Base-by-base conservation (phyloP, 164 flowering plant genomes). In the Macadamia integrifolia region DNA sequence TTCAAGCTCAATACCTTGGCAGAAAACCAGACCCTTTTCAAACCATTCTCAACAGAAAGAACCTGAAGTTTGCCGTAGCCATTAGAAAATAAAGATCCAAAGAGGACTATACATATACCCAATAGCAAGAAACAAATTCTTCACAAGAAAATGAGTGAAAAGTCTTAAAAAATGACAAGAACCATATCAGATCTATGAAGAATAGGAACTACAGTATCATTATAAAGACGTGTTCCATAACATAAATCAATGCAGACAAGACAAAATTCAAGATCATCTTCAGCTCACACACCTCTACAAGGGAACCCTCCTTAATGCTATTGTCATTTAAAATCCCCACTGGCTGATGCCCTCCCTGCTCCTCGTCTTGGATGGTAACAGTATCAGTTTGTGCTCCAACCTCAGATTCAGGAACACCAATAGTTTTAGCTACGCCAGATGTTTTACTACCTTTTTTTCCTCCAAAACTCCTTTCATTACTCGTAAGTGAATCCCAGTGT, bases 281-380 rank as follows among this genome's bases (percentile, higher is more conserved):
- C n/a, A 17, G 30, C n/a, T 67, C 42, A 70, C 83, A 69, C 18
- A 91, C 99, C 96, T 94, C 99, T n/a, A 94, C 93, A 75, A 60
- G 67, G 42, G 91, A 87, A 56, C 92, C 93, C 80, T 87, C 93
- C 72, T 69, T 74, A 58, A 92, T 84, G 72, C 31, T 49, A 48
- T 71, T 76, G 50, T 75, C 87, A 40, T 70, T 67, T 15, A 60
- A 50, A 46, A 71, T 23, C 18, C 67, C 80, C 28, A 28, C 67
- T 29, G 66, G 35, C 8, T 65, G 61, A 66, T 64, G 28, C 42
- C 60, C 56, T 59, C 67, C 78, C 56, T 58, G 75, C 52, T 58
- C 42, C 23, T 70, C 72, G 69, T 60, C 72, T 42, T 59, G 76
- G 66, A 48, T 60, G 63, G 52, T 9, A 0, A 43, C 9, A 14